Conservation (phyloP, 129 eudicot genomes). For the Tagetes patula region DNA sequence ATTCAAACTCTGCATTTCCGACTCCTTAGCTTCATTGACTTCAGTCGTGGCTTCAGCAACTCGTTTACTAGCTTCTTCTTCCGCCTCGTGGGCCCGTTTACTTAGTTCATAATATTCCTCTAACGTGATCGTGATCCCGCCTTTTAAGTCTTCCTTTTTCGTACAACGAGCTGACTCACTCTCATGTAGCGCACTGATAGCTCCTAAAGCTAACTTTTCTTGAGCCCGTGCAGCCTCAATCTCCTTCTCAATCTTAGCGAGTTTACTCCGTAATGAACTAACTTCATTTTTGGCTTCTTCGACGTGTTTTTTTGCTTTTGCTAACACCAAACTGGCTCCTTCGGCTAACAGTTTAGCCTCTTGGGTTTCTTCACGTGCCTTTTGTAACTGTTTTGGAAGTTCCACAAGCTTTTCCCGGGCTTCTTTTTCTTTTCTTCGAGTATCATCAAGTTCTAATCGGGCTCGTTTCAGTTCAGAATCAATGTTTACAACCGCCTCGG, state of each 20-base stretch:
- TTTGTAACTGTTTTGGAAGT: slow-evolving; percentile 66
- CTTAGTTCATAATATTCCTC: slow-evolving; percentile 85
- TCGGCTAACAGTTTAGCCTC: slow-evolving; percentile 53
- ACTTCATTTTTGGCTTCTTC: slow-evolving; percentile 63
- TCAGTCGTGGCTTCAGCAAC: slow-evolving; percentile 60
- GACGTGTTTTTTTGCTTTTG: slow-evolving; percentile 63
- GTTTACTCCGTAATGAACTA: slow-evolving; percentile 44
- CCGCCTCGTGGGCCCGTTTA: slow-evolving; percentile 76
- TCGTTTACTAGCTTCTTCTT: slow-evolving; percentile 61
- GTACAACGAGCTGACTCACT: slow-evolving; percentile 57
- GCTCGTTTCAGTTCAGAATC: slow-evolving; percentile 69
- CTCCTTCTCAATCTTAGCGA: slow-evolving; percentile 66
- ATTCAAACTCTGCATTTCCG: slow-evolving; percentile 55
- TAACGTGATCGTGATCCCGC: slow-evolving; percentile 61
- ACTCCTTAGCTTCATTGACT: slow-evolving; percentile 69
- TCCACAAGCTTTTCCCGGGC: slow-evolving; percentile 66
- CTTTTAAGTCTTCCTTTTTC: slow-evolving; percentile 46
- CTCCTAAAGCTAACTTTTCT: slow-evolving; percentile 75
- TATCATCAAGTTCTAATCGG: slow-evolving; percentile 46
- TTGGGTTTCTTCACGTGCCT: slow-evolving; percentile 65
- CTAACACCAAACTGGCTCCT: slow-evolving; percentile 50
- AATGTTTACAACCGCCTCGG: slow-evolving; percentile 62
- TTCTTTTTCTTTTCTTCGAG: slow-evolving; percentile 61
- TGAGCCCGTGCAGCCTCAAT: slow-evolving; percentile 83
- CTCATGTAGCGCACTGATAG: slow-evolving; percentile 65